Evolutionary conservation across 345 rosid genomes (phyloP).

Genomic region (Euphorbia peplus): DNA sequence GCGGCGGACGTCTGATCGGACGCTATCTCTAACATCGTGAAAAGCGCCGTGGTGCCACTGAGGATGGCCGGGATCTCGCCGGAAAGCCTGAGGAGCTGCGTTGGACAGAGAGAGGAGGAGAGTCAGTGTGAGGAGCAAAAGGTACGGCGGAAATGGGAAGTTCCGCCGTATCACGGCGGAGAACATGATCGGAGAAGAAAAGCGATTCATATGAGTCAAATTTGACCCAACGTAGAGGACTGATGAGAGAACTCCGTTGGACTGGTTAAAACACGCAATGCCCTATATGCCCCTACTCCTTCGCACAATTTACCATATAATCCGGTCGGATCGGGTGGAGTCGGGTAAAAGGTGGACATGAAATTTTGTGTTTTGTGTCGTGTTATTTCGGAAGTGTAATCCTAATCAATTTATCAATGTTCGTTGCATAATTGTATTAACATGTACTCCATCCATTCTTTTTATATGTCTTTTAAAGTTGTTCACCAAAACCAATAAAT

Average conservation of each 20-base stretch:
- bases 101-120: constrained; percentile 10
- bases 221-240: not conserved
- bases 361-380: too few species aligned
- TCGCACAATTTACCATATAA: not conserved
- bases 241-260: not conserved
- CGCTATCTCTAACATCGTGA: constrained; percentile 79
- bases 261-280: not conserved
- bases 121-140: constrained; percentile 8
- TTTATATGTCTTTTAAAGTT: too few species aligned
- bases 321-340: too few species aligned
- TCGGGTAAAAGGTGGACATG: too few species aligned
- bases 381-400: too few species aligned
- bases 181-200: constrained; percentile 4
- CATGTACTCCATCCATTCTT: too few species aligned
- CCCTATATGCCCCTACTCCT: not conserved
- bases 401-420: too few species aligned
- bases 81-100: constrained; percentile 69
- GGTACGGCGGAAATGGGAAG: not conserved
- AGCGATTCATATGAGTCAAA: not conserved
- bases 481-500: too few species aligned
- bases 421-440: too few species aligned
- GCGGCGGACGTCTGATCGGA: constrained; percentile 87
- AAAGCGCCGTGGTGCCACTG: constrained; percentile 99
- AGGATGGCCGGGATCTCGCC: constrained; percentile 87
- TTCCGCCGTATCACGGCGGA: not conserved